Evolutionary conservation across 345 rosid genomes (phyloP), one percentile per base, ranked within the genome.

Genomic region (Turnera subulata): DNA sequence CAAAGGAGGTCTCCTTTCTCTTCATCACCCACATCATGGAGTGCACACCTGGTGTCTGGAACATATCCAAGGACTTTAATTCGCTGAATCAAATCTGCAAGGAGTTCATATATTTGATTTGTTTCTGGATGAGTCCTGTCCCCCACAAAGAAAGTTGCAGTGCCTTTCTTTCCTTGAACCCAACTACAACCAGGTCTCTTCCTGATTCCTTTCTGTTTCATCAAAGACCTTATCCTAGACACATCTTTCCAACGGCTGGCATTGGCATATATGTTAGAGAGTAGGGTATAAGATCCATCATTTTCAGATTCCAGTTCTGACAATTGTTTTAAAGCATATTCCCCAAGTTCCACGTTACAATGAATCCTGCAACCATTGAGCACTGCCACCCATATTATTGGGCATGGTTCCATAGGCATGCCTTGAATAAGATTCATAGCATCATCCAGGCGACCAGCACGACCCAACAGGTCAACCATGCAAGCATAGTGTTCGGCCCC

Each of bases 121-220:
- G 81, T 55, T 16, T 23, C 78, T 43, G 82, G 88, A 73, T 90
- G 86, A 43, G 76, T 69, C 74, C 76, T 74, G 80, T 84, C 95
- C 40, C 95, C 90, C 16, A 76, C 95, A 13, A 70, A 86, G 77
- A 90, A 90, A 16, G 86, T 80, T 39, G 80, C 81, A 35, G 82
- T 80, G 52, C 92, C 97, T 67, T 78, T 77, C 77, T 56, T 77
- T 52, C 84, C 97, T 71, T 90, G 90, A 3, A 86, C 80, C 95
- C 97, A 90, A 57, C 92, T 86, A 62, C 92, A 84, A 58, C 95
- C 95, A n/a, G 95, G 88, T 66, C 85, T 83, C 76, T 86, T 90
- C 69, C 62, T 78, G 11, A 84, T 48, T 42, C 95, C 92, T 4
- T 76, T 64, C 66, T 73, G 62, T 73, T 70, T 86, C 95, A 90